Base-by-base conservation (phyloP, 106 monocot genomes). In the Triglochin maritima region DNA sequence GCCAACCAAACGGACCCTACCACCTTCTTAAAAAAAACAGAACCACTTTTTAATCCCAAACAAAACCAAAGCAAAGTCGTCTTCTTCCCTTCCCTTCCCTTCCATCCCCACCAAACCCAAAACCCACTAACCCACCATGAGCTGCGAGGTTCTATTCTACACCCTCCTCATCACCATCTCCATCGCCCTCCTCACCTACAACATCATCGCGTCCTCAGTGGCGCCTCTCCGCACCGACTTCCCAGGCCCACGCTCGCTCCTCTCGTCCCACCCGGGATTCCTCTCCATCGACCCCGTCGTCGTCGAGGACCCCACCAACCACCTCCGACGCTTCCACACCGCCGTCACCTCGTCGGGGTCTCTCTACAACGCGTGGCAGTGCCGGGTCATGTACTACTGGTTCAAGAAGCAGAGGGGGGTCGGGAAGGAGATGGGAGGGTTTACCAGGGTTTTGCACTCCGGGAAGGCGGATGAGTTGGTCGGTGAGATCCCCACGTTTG, bases 401-500 rank as follows among this genome's bases (percentile, higher is more conserved):
- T 87, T 76, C 73, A 81, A 74, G 78, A 69, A 71, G 72, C 66
- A 74, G 63, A 63, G 64, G 66, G 69, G 56, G 56, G 14, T n/a
- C 15, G 57, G 85, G 71, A 80, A 80, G 8, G 87, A 87, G 42
- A 84, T 87, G 87, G 87, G 87, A 4, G 68, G 74, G 44, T 75
- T 87, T 66, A 87, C 87, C 3, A 56, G 87, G 83, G 76, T 87
- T 51, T 62, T 87, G 47, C 87, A 87, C 53, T 80, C 83, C 9
- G 87, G 87, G 12, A 76, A 57, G 58, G 72, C 83, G 0, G 93
- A 93, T 51, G 49, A 64, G 50, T 78, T 82, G 49, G 80, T 93
- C 80, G 79, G 84, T 8, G 93, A 93, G 81, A 93, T 93, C 17
- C 89, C 93, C 41, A 93, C 86, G 48, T 86, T 93, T 47, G 81